Evolutionary conservation across 176 grass and related monocot genomes (phyloP), one percentile per base, ranked within the genome.

Genomic region (Phragmites australis): DNA sequence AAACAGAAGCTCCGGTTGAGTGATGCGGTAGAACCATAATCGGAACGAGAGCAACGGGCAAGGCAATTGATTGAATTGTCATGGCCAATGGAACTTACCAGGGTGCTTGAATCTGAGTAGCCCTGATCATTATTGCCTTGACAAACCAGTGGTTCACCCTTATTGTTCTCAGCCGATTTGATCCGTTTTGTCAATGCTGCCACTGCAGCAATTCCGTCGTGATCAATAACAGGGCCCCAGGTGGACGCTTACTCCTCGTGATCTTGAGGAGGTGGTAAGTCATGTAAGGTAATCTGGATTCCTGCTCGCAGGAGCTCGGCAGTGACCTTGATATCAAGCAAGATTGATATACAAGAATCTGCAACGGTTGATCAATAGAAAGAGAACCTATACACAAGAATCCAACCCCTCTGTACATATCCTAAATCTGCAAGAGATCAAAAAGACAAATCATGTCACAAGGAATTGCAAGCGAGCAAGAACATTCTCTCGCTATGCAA

Each of bases 31-130:
- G 90, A 83, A 58, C 86, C 90, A 89, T 94, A 94, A 68, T 98
- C 85, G 7, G 95, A 98, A 27, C 92, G 88, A 73, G 90, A 94
- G 56, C 88, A 93, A 53, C 70, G 88, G 34, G 93, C 82, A 37
- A 98, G 84, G 62, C 92, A 98, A 68, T 65, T 98, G 74, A 98
- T 98, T 26, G 92, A 93, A 69, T 91, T 90, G 62, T 98, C 95
- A 19, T 88, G 84, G 25, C 92, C 95, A 34, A 98, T 94, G 37
- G 84, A 85, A 64, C 82, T 91, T 71, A 98, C 94, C 47, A 94
- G 87, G 21, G 86, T 87, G 78, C 78, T 93, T 71, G 92, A 89
- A 91, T 94, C 89, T 10, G 82, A 81, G 75, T 74, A 65, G 6
- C 65, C 71, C 72, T 77, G 78, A 65, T 50, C 64, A 75, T 65